Evolutionary conservation across 495 filamentous ascomycete genomes (phyloP).

Genomic region (Aspergillus nanangensis): DNA sequence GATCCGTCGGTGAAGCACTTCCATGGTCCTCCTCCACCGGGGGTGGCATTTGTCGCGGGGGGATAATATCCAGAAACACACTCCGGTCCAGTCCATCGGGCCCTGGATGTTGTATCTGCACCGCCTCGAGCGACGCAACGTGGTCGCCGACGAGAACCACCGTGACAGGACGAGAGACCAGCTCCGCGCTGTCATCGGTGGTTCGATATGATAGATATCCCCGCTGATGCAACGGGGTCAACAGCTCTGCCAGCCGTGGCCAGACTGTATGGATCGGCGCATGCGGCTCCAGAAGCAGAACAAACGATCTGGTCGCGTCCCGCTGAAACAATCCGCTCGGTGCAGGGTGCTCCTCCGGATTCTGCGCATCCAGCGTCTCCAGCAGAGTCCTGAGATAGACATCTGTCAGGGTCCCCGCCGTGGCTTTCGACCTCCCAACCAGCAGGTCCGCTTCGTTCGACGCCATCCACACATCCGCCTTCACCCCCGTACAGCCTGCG

Average conservation of each 20-base stretch:
- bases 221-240: conserved; percentile 52
- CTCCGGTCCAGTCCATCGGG: conserved; percentile 50
- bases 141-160: conserved; percentile 66
- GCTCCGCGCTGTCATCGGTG: conserved; percentile 44
- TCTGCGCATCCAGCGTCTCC: conserved; percentile 49
- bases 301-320: conserved; percentile 18
- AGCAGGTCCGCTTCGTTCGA: conserved; percentile 43
- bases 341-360: conserved; percentile 23
- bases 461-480: conserved; percentile 63
- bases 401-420: conserved; percentile 52
- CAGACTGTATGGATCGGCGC: conserved; percentile 44
- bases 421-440: too few relatives aligned
- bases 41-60: too few relatives aligned
- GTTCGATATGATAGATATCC: conserved; percentile 57
- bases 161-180: conserved; percentile 55
- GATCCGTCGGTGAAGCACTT: background rate
- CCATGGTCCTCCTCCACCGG: too few relatives aligned
- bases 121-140: conserved; percentile 44
- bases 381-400: conserved; percentile 65
- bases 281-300: conserved; percentile 34
- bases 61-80: conserved; percentile 64
- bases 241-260: conserved; percentile 39
- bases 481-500: conserved; percentile 58
- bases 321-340: conserved; percentile 57
- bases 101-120: conserved; percentile 9